Evolutionary conservation across 2,329 filamentous ascomycete species (phyloP).

Genomic region (Claviceps spartinae): DNA sequence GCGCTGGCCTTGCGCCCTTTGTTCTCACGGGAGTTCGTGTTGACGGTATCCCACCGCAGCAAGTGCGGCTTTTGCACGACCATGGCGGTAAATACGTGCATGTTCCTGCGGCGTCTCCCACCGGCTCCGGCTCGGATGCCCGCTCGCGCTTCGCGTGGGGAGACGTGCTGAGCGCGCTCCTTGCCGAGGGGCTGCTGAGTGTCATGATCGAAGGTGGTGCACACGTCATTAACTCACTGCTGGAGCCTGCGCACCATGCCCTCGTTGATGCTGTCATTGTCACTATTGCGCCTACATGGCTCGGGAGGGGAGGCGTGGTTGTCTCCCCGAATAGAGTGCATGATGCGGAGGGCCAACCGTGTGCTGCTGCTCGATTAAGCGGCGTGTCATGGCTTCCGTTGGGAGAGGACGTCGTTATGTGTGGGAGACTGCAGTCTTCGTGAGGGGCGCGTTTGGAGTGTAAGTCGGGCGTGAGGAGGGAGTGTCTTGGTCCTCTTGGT

Average conservation of each 20-base stretch:
- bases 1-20: slow-evolving; percentile 60
- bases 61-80: slow-evolving; percentile 27
- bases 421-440: slow-evolving; percentile 40
- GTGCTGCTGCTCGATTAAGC: slow-evolving; percentile 50
- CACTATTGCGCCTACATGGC: slow-evolving; percentile 79
- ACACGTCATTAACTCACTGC: slow-evolving; percentile 64
- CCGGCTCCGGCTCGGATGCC: slow-evolving; percentile 20
- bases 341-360: slow-evolving; percentile 34
- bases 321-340: slow-evolving; percentile 54
- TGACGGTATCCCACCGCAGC: slow-evolving; percentile 30
- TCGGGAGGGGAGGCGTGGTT: slow-evolving; percentile 70
- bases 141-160: slow-evolving; percentile 46
- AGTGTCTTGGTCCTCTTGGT: no score
- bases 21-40: slow-evolving; percentile 42
- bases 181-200: slow-evolving; percentile 49
- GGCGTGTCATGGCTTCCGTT: slow-evolving; percentile 63
- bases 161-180: slow-evolving; percentile 46
- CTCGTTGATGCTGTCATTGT: slow-evolving; percentile 69
- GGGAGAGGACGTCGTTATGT: slow-evolving; percentile 73
- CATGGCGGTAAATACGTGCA: slow-evolving; percentile 40
- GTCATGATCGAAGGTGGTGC: slow-evolving; percentile 90
- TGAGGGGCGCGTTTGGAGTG: neutral
- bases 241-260: slow-evolving; percentile 46
- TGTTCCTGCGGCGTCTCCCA: slow-evolving; percentile 16
- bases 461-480: no score